These are phyloP conservation scores for Raddia guianensis DNA, from an alignment of 176 grass and related monocot species.

Conservation along the genomic window DNA sequence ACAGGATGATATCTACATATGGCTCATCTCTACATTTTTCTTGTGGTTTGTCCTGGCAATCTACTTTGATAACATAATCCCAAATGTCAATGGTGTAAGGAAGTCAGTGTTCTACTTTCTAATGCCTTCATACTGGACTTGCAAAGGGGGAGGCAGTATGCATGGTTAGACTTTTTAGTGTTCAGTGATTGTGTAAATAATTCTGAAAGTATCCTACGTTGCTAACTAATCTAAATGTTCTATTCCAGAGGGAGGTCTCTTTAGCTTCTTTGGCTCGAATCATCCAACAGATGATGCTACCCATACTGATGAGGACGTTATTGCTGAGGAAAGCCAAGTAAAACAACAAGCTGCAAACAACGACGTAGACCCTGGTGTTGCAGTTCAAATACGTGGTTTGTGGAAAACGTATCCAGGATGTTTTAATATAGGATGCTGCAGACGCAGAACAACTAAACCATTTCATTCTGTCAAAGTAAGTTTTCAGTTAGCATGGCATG, in stretches of 20 bases:
- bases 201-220: constrained; percentile 20
- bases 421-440: constrained; percentile 75
- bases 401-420: constrained; percentile 84
- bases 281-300: constrained; percentile 64
- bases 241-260: constrained; percentile 78
- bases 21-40: constrained; percentile 95
- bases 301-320: constrained; percentile 86
- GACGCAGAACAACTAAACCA: constrained; percentile 66
- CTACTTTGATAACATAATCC: constrained; percentile 96
- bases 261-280: constrained; percentile 72
- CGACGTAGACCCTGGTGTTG: constrained; percentile 64
- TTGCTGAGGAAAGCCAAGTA: constrained; percentile 71
- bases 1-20: constrained; percentile 87
- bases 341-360: constrained; percentile 59
- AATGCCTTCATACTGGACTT: constrained; percentile 94
- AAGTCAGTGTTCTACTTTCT: constrained; percentile 92
- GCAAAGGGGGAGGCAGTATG: constrained; percentile 77
- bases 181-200: constrained; percentile 27
- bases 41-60: constrained; percentile 91
- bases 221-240: constrained; percentile 27
- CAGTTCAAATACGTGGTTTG: constrained; percentile 84
- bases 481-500: neutral
- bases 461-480: constrained; percentile 97
- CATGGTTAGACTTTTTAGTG: constrained; percentile 51
- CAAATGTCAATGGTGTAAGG: constrained; percentile 85